Evolutionary conservation across 2,329 filamentous ascomycete genomes (phyloP), one percentile per base, ranked within the genome.

Genomic region (Aspergillus quadrilineatus): DNA sequence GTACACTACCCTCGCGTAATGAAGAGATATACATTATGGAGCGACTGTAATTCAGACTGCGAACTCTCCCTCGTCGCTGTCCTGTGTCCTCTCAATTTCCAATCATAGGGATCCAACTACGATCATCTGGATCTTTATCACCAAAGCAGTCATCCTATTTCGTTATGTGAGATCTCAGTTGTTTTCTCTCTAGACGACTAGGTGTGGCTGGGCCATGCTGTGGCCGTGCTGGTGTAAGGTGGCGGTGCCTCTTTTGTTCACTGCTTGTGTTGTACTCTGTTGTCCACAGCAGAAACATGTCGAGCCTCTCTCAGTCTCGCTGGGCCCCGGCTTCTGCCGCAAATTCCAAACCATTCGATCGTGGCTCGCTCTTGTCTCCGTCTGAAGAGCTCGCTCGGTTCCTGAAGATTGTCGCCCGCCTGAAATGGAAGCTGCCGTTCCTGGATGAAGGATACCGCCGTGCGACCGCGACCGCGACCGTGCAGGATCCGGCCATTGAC

Each of bases 381-480:
- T 58, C 50, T 51, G 74, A 77, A 39, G 81, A 85, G 42, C 77
- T 86, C 0, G 73, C 77, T 2, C 80, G 85, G 6, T 86, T 85
- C 67, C 79, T 81, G 58, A 85, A 85, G 62, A 83, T 85, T 29
- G 80, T 84, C 17, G 78, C 80, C 2, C 80, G 85, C 1, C 74
- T 88, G 43, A 80, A 82, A 60, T 88, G 85, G 85, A 88, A 87
- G 67, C 78, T 83, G 1, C 78, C 83, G 10, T 85, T 85, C 61
- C 75, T 88, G 32, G 79, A 80, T n/a, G 70, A 75, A 50, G 83
- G 79, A 1, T 87, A 87, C 65, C 70, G 69, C n/a, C 74, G 77
- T 1, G 84, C 85, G 0, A 74, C 78, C 44, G 64, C 71, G 0
- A 64, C 70, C 1, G 84, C 85, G 0, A 74, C 78, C 43, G 64